Conservation (phyloP, 2,329 filamentous ascomycete genomes). For the Colletotrichum simmondsii region DNA sequence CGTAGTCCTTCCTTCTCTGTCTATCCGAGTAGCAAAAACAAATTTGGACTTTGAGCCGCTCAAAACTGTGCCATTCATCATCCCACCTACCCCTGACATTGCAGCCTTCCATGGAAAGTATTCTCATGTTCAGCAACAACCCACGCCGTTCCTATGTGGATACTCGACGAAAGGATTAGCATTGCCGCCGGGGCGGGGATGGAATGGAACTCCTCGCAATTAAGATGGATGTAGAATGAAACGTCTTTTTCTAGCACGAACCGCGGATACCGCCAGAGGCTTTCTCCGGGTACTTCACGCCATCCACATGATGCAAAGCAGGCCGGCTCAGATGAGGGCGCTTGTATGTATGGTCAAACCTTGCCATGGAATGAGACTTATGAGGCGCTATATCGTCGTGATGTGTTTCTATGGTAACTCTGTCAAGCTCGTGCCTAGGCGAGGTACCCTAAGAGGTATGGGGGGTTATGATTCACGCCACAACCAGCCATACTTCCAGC, state of each 20-base stretch:
- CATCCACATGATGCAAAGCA: background rate
- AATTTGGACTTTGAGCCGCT: too few species aligned
- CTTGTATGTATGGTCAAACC: background rate
- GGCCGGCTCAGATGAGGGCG: background rate
- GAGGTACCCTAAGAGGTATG: too few species aligned
- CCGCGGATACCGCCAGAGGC: background rate
- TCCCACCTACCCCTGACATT: background rate
- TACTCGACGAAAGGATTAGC: background rate
- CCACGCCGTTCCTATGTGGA: background rate
- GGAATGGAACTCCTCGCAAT: background rate
- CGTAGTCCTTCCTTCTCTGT: too few species aligned
- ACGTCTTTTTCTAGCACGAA: background rate
- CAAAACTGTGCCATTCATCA: too few species aligned
- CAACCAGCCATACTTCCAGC: too few species aligned
- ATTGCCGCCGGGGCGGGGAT: too few species aligned
- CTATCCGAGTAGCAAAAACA: too few species aligned
- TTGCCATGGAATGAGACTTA: background rate
- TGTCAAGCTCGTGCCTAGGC: too few species aligned
- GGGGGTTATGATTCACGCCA: too few species aligned
- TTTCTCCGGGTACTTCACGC: too few species aligned
- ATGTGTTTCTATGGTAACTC: too few species aligned
- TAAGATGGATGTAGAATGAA: background rate
- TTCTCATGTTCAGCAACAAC: background rate
- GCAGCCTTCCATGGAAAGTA: background rate
- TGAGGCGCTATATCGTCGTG: background rate